Evolutionary conservation across 2,329 filamentous ascomycete genomes (phyloP).

Genomic region (Byssoonygena ceratinophila): DNA sequence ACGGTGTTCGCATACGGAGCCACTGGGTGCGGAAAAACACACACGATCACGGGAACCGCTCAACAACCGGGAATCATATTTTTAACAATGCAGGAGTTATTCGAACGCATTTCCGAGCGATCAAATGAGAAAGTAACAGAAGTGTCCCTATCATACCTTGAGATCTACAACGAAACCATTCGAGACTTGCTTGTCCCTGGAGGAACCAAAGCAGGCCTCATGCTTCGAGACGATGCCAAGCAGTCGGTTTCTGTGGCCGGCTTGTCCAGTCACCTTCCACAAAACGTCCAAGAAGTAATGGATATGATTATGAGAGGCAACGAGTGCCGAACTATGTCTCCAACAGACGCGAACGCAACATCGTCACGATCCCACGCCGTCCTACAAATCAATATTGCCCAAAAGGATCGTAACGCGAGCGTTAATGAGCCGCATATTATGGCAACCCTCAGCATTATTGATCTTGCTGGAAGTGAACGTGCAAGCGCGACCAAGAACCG

Average conservation of each 20-base stretch:
- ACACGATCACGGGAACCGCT: constrained; percentile 87
- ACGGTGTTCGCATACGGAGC: constrained; percentile 98
- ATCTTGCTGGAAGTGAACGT: constrained; percentile 88
- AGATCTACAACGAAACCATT: constrained; percentile 99
- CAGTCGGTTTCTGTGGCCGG: constrained; percentile 85
- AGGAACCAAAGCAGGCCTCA: constrained; percentile 70
- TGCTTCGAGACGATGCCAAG: constrained; percentile 89
- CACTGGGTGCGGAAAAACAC: constrained; percentile 95
- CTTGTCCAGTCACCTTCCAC: constrained; percentile 80
- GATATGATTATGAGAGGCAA: constrained; percentile 97
- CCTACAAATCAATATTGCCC: constrained; percentile 88
- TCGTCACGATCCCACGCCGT: constrained; percentile 96
- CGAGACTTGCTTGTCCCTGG: constrained; percentile 83
- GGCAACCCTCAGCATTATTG: constrained; percentile 96
- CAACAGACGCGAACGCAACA: constrained; percentile 92
- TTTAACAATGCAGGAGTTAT: constrained; percentile 96
- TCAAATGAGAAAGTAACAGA: constrained; percentile 81
- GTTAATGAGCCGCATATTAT: constrained; percentile 94
- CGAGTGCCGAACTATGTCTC: constrained; percentile 87
- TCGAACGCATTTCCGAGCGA: constrained; percentile 85
- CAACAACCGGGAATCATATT: constrained; percentile 97
- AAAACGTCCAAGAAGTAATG: constrained; percentile 93
- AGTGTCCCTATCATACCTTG: constrained; percentile 83
- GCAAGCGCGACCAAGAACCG: constrained; percentile 95
- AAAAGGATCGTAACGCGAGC: constrained; percentile 85